Percentiles rank a stretch among this genome's conserved stretches.
Evolutionary conservation across 805 yeast genomes (phyloP).

Genomic region (Metschnikowia reukaufii): DNA sequence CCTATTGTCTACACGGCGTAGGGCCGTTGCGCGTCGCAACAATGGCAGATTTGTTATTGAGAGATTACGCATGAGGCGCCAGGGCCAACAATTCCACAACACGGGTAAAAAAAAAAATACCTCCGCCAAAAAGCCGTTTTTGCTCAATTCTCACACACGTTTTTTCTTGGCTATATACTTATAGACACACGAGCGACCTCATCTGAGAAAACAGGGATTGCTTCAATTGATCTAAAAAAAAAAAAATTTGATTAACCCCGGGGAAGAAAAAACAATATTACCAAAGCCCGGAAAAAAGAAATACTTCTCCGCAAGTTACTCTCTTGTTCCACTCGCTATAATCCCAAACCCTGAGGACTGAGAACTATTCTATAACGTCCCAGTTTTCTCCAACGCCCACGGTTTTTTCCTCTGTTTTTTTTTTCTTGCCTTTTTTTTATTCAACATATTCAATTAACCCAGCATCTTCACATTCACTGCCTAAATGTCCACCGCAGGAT

Average conservation of each 20-base stretch:
- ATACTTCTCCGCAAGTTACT: not conserved
- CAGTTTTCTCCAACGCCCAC: too few species aligned
- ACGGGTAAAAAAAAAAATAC: not conserved
- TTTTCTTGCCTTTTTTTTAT: too few species aligned
- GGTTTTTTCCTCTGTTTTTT: too few species aligned
- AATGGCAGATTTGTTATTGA: not conserved
- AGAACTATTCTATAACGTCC: too few species aligned
- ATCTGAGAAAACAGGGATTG: too few species aligned
- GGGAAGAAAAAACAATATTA: not conserved
- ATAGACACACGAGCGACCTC: not conserved
- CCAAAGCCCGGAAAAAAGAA: not conserved
- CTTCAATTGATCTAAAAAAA: too few species aligned
- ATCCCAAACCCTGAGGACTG: too few species aligned
- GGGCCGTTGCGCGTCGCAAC: not conserved
- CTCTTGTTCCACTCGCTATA: too few species aligned
- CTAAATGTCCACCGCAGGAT: slow-evolving; percentile 1
- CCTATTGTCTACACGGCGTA: not conserved
- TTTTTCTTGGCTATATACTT: not conserved
- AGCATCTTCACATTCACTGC: not conserved
- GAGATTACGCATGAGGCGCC: not conserved
- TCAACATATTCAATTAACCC: not conserved
- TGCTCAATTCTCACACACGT: not conserved
- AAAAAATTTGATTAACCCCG: not conserved
- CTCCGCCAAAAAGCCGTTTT: too few species aligned
- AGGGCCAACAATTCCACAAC: not conserved